Conservation (phyloP, 768 basidiomycete species). For the Phlebiopsis flavidoalba region DNA sequence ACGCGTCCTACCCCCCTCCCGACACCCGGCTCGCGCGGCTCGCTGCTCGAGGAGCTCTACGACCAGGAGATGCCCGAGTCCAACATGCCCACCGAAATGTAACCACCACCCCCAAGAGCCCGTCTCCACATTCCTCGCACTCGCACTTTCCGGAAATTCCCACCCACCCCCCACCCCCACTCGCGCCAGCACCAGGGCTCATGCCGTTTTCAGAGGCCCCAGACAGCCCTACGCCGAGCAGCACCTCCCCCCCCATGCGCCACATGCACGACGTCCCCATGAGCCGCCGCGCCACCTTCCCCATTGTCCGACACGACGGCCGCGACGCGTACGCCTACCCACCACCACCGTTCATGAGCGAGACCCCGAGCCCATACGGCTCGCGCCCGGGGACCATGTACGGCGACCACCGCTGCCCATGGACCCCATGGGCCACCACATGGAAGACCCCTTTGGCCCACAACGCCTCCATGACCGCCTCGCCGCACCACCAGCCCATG, state of each 20-base stretch:
- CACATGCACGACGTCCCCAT: conserved; percentile 40
- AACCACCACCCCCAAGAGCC: conserved; percentile 19
- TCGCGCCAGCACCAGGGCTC: conserved; percentile 14
- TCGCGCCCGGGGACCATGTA: conserved; percentile 35
- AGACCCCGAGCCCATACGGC: conserved; percentile 21
- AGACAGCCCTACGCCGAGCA: conserved; percentile 20
- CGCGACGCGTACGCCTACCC: conserved; percentile 36
- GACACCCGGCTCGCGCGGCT: conserved; percentile 38
- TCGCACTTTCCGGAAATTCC: too few relatives aligned
- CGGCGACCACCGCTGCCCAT: conserved; percentile 29
- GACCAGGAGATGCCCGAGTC: conserved; percentile 49
- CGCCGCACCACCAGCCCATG: conserved; percentile 44
- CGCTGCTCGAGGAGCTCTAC: conserved; percentile 70
- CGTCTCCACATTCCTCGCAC: too few relatives aligned
- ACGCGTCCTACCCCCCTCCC: conserved; percentile 27
- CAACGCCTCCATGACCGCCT: conserved; percentile 25
- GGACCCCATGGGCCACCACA: conserved; percentile 34
- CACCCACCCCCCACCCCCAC: conserved; percentile 15
- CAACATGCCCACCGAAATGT: conserved; percentile 24
- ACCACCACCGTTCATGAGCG: conserved; percentile 34
- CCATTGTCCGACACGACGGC: conserved; percentile 71
- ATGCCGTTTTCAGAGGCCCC: conserved; percentile 25
- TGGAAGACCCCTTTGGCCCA: conserved; percentile 28
- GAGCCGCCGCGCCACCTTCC: conserved; percentile 67
- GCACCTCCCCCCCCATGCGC: conserved; percentile 21